Base-by-base conservation (phyloP, 306 rosid species). In the Clitoria ternatea region DNA sequence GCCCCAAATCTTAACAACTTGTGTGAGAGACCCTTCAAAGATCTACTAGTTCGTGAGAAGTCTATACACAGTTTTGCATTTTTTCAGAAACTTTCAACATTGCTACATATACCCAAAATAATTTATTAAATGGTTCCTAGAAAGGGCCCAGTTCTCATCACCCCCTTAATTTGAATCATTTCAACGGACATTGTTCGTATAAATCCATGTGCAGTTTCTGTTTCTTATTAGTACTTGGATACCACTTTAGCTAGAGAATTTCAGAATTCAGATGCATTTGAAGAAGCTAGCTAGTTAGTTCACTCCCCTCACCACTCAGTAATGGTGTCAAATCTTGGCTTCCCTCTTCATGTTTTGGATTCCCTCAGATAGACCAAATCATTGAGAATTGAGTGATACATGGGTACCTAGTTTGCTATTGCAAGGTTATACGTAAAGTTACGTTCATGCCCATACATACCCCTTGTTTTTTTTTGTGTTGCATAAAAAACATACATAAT, bases 261-360 rank as follows among this genome's bases (percentile, higher is more conserved):
- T 44, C 36, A 56, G 43, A 74, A 74, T 42, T 59, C 37, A 55
- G 55, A 59, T 44, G 37, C 49, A 72, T 45, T 72, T 11, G 2
- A 45, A 72, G 36, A 72, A 42, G 18, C 18, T 35, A 60, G 32
- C 36, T 37, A 37, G 19, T 19, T 24, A 7, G 54, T 63, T 63
- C 24, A 9, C 55, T n/a, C 70, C 84, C 79, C 87, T 66, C 80
- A 43, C 70, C 70, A 44, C 77, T 26, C 70, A 22, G 12, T 59
- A 63, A 66, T 79, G 87, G 54, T 79, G 87, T 83, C 87, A 76
- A 83, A 83, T 79, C 87, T 67, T 71, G 4, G 60, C 50, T 66
- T 76, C 72, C 43, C 75, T 76, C 71, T n/a, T n/a, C 70, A 13
- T 49, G 66, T 75, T 72, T 76, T 70, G 67, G 75, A 71, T 30